Evolutionary conservation across 2,329 filamentous ascomycete genomes (phyloP), one percentile per base, ranked within the genome.

Genomic region (Aureobasidium musti): DNA sequence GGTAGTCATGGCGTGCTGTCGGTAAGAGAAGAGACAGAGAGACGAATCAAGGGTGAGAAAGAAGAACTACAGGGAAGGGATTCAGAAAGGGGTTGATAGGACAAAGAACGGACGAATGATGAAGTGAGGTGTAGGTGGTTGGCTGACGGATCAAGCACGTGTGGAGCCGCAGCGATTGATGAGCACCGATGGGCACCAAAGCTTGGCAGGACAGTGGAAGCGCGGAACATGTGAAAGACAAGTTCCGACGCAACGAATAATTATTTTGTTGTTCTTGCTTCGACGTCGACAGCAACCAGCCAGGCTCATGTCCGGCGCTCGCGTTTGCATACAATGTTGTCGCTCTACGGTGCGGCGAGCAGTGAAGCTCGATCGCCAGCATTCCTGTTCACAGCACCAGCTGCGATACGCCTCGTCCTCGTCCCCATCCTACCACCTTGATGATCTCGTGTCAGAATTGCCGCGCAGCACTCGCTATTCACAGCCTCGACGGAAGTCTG

Each of bases 1-100:
- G 47, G 89, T 89, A 14, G 93, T 90, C 94, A 98, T 98, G 59
- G 35, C 70, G 59, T 11, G 11, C n/a, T 13, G 28, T 14, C 7
- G 7, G 39, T 19, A 59, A 54, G 56, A 2, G 14, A 39, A 37
- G 49, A 56, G 57, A 60, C 59, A 39, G n/a, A 19, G 37, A 23
- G 35, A 53, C 35, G 5, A 17, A 39, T 2, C 14, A 39, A 17
- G 26, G 2, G 2, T 19, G 49, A 17, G 11, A 17, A 49, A 4
- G 45, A 47, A 49, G 26, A 26, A 23, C 8, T 19, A 43, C 8
- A n/a, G 13, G n/a, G 5, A 45, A 13, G 2, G n/a, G 2, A 23
- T 3, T 23, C 21, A 43, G 47, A 35, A 5, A 67, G 11, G 28
- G 11, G 21, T 45, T 11, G 19, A 63, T 49, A 39, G 39, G 21